Base-by-base conservation (phyloP, 2,329 filamentous ascomycete species). In the Fusarium sp. region DNA sequence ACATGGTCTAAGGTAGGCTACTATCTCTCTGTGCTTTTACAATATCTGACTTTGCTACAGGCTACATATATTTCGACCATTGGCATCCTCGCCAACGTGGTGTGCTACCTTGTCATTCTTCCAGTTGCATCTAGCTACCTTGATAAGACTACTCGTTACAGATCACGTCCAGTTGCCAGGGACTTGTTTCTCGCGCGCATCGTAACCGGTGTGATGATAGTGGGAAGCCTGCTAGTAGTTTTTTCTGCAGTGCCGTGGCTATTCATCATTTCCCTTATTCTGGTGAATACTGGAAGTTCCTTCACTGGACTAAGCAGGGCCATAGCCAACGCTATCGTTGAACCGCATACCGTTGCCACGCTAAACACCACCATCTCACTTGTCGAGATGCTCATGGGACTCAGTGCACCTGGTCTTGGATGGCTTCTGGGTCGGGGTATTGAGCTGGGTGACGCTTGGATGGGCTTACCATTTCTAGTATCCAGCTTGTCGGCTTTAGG, bases 281-380 rank as follows among this genome's bases (percentile, higher is more conserved):
- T 82, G 12, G 76, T 78, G 11, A 79, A 79, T 5, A 58, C 83
- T 1, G 83, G 85, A 0, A 64, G 66, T 12, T 83, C 83, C 6
- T 77, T 81, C 41, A 47, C 67, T 0, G 65, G 79, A 0, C 67
- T 85, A 1, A 69, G 81, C 15, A 78, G 85, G 31, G 81, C 80
- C 4, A 71, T 87, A 7, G 70, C 86, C n/a, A 85, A 81, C 40
- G 77, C 78, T 9, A 68, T 86, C 10, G 81, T 87, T 11, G 82
- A 84, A 62, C 77, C 80, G 22, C 79, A 84, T 55, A 80, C 85
- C 5, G 76, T 85, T 11, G 85, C 82, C 22, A 80, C 80, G 0
- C 73, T 86, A 24, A 87, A 86, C 68, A 82, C 81, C 5, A 74
- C 83, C 5, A 75, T 87, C 9, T 77, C 79, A 3, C 75, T 85